phyloP scores from a whole-genome alignment of 345 rosid genomes.

The Crucihimalaya himalaica region DNA sequence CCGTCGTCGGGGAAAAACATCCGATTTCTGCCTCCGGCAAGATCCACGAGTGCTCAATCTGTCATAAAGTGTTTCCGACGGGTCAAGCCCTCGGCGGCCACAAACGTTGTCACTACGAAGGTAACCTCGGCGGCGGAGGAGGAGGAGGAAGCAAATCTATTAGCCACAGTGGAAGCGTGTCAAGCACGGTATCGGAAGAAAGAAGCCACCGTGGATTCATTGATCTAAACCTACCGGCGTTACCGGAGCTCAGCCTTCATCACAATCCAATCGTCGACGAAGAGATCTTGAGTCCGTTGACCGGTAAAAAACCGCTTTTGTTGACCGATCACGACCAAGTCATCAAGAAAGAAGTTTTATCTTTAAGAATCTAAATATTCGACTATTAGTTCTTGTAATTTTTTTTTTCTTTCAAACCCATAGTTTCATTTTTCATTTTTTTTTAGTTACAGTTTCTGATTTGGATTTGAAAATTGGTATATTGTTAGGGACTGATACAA shows the following conservation, averaged over 20 bases:
- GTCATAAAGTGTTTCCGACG: slow-evolving; percentile 82
- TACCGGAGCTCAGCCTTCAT: slow-evolving; percentile 56
- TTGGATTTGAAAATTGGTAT: slow-evolving; percentile 27
- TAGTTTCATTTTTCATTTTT: slow-evolving; percentile 21
- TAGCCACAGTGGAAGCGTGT: slow-evolving; percentile 49
- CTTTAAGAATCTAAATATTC: slow-evolving; percentile 27
- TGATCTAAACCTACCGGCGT: slow-evolving; percentile 84
- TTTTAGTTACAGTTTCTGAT: neutral
- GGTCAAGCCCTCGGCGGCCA: slow-evolving; percentile 99
- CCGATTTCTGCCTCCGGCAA: slow-evolving; percentile 43
- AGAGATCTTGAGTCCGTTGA: slow-evolving; percentile 71
- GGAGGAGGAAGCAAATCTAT: slow-evolving; percentile 35
- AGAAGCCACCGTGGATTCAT: slow-evolving; percentile 60
- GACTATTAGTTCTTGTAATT: slow-evolving; percentile 15
- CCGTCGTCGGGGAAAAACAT: slow-evolving; percentile 23
- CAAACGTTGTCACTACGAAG: slow-evolving; percentile 97
- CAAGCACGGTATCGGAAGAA: slow-evolving; percentile 51
- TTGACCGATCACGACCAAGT: slow-evolving; percentile 40
- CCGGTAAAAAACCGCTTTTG: slow-evolving; percentile 67
- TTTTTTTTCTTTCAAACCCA: neutral
- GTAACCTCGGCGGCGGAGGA: slow-evolving; percentile 44
- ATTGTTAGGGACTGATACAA: slow-evolving; percentile 31
- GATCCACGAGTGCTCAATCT: slow-evolving; percentile 88
- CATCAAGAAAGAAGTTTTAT: slow-evolving; percentile 40
- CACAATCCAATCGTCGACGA: slow-evolving; percentile 40